phyloP scores from a whole-genome alignment of 768 basidiomycete genomes.

The Boletus tylopilopsis region DNA sequence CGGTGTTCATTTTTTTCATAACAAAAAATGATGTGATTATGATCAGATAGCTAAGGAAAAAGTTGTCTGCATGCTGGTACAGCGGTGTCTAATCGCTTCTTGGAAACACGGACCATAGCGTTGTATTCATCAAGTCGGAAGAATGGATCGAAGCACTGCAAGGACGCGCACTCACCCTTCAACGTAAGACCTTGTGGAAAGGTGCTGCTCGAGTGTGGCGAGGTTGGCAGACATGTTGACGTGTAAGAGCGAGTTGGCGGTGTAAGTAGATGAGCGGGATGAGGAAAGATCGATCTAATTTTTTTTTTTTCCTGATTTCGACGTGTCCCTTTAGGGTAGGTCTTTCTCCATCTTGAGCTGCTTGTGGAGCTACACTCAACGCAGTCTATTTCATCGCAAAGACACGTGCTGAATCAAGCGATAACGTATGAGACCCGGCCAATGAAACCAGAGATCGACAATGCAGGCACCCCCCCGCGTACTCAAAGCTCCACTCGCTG shows the following conservation, averaged over 20 bases:
- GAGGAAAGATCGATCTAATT: conserved; percentile 26
- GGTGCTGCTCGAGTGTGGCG: conserved; percentile 78
- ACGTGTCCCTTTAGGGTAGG: conserved; percentile 33
- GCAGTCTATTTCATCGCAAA: background rate
- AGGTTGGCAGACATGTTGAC: conserved; percentile 63
- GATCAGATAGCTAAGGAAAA: conserved; percentile 73
- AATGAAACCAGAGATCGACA: conserved; percentile 16
- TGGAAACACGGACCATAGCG: conserved; percentile 98
- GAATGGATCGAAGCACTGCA: conserved; percentile 3
- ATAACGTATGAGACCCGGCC: conserved; percentile 16
- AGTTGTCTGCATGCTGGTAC: conserved; percentile 67
- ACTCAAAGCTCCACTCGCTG: background rate
- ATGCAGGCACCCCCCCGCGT: background rate
- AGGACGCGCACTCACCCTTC: conserved; percentile 70
- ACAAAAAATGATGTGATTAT: conserved; percentile 30
- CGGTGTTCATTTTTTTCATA: background rate
- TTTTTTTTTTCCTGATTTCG: conserved; percentile 18
- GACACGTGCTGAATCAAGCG: conserved; percentile 11
- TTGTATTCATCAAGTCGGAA: conserved; percentile 55
- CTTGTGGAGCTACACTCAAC: too few relatives aligned
- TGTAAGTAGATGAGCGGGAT: conserved; percentile 23
- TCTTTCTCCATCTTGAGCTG: too few relatives aligned
- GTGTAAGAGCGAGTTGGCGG: conserved; percentile 9
- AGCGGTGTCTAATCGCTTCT: conserved; percentile 93
- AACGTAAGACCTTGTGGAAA: conserved; percentile 82